Percentiles rank a stretch among this genome's conserved stretches.
Conservation (phyloP, 2,329 filamentous ascomycete species). For the Dactylellina sp. region DNA sequence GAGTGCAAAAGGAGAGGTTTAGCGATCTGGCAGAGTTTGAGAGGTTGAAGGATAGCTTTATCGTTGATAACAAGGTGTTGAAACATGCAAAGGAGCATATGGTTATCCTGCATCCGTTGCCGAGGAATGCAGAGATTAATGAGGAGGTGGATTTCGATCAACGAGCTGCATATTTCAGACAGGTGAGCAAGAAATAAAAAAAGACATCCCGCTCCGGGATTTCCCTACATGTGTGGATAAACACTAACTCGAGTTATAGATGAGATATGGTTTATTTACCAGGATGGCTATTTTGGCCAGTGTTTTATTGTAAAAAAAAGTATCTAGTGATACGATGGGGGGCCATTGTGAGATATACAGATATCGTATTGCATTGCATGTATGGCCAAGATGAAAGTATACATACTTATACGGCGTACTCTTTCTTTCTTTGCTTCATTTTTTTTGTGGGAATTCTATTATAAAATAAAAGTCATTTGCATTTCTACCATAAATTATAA, state of each 20-base stretch:
- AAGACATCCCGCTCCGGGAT: too few species aligned
- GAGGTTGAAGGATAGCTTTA: constrained; percentile 84
- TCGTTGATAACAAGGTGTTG: constrained; percentile 89
- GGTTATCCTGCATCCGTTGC: constrained; percentile 94
- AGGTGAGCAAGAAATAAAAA: constrained; percentile 78
- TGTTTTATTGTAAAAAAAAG: constrained; percentile 38
- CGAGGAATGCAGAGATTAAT: constrained; percentile 89
- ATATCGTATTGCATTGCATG: too few species aligned
- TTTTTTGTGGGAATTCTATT: too few species aligned
- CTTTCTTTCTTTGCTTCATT: too few species aligned
- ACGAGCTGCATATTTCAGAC: constrained; percentile 96
- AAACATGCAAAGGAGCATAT: constrained; percentile 92
- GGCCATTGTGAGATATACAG: too few species aligned
- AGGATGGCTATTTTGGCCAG: constrained; percentile 54
- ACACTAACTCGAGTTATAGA: constrained; percentile 9
- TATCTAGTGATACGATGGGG: too few species aligned
- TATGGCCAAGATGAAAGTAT: too few species aligned
- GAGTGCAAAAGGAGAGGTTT: constrained; percentile 97
- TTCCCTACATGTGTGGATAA: too few species aligned
- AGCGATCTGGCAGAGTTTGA: constrained; percentile 83
- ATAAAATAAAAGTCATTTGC: too few species aligned
- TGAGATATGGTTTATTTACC: constrained; percentile 55
- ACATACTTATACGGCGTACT: too few species aligned
- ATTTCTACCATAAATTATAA: too few species aligned
- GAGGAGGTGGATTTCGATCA: constrained; percentile 99